Evolutionary conservation across 1,284 basidiomycete species (phyloP).

Genomic region (Trichosporon sp.): DNA sequence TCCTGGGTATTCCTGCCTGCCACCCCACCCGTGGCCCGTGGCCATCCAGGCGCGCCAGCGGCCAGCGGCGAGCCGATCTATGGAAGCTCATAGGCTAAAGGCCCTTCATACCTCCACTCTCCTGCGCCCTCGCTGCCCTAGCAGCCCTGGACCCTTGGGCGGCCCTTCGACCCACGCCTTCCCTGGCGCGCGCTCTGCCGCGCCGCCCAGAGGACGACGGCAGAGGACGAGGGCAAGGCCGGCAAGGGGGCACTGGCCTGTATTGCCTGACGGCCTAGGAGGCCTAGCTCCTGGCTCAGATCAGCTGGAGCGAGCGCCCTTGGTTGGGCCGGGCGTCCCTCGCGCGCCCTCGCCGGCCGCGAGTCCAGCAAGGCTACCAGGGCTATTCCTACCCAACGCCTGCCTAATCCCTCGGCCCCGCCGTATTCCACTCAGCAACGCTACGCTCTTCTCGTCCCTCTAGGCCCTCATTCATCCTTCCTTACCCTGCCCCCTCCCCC

Average conservation of each 20-base stretch:
- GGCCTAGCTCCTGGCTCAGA: neutral
- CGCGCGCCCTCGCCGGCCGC: neutral
- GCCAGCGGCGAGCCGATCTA: neutral
- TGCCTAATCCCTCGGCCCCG: neutral
- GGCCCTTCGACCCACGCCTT: neutral
- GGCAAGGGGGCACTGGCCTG: neutral
- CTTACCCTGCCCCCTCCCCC: neutral
- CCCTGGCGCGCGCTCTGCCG: neutral
- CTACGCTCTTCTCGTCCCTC: neutral
- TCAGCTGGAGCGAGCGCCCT: neutral
- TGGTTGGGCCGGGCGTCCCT: neutral
- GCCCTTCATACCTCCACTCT: neutral
- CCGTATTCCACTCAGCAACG: neutral
- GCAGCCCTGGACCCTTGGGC: neutral
- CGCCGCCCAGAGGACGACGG: neutral
- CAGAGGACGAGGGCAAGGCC: too few species aligned
- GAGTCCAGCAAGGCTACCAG: neutral
- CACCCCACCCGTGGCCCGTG: neutral
- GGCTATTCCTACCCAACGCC: neutral
- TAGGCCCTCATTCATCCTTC: neutral
- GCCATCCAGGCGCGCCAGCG: too few species aligned
- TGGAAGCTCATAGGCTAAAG: neutral
- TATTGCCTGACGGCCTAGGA: neutral
- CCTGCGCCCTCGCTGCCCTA: neutral
- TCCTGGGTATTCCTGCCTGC: neutral